Percentiles rank a stretch among this genome's conserved stretches.
Evolutionary conservation across 768 basidiomycete species (phyloP).

Genomic region (Myochromella boudieri): DNA sequence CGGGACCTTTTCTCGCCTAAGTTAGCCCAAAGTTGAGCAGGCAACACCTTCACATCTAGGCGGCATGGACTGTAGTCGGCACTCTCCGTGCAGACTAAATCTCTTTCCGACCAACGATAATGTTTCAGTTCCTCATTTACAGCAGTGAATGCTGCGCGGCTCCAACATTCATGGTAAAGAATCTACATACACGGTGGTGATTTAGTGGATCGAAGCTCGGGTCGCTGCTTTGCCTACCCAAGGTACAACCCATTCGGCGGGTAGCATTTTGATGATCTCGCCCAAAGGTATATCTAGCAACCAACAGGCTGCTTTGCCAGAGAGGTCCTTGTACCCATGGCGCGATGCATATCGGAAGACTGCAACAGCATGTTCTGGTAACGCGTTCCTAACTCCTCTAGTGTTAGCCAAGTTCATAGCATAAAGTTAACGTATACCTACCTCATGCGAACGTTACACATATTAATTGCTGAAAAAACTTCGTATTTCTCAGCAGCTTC

Average conservation of each 20-base stretch:
- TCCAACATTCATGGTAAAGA: too few relatives aligned
- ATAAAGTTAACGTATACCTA: slow-evolving; percentile 19
- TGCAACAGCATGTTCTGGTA: slow-evolving; percentile 10
- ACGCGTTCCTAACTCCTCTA: not conserved
- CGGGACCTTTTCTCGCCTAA: not conserved
- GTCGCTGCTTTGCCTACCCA: not conserved
- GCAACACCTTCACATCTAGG: too few relatives aligned
- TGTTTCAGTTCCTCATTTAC: not conserved
- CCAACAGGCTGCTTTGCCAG: not conserved
- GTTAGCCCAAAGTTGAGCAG: not conserved
- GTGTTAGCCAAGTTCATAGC: not conserved
- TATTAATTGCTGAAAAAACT: too few relatives aligned
- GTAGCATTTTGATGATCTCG: not conserved
- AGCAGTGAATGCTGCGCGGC: not conserved
- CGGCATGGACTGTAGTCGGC: not conserved
- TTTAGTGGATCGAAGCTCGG: not conserved
- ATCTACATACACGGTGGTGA: not conserved
- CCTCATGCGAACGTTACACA: slow-evolving; percentile 22
- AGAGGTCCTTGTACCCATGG: slow-evolving; percentile 10
- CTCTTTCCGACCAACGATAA: not conserved
- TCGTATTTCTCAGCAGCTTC: too few relatives aligned
- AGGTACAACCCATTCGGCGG: not conserved
- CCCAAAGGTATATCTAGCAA: slow-evolving; percentile 3
- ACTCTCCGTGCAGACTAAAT: not conserved
- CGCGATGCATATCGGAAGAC: slow-evolving; percentile 14